Evolutionary conservation across 2,329 filamentous ascomycete species (phyloP), one percentile per base, ranked within the genome.

Genomic region (Catunica adiposa): DNA sequence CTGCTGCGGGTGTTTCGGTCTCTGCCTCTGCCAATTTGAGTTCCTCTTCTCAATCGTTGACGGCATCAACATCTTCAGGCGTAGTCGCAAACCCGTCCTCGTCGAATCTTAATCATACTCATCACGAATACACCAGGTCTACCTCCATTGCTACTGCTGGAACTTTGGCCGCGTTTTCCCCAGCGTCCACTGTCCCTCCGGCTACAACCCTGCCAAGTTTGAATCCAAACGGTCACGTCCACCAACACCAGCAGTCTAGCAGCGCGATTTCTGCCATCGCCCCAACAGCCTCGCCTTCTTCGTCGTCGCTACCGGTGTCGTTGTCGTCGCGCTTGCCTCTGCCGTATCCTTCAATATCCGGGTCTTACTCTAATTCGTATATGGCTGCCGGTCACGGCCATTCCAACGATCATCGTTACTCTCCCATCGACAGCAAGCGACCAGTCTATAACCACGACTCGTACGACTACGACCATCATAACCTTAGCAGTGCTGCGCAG

Each of bases 221-320:
- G 37, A 58, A 58, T 46, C 53, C 56, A 29, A 58, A 51, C 56
- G 40, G 48, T 46, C 40, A 22, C 26, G 26, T 37, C 20, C 55
- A 56, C 29, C 48, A 46, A 51, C 55, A 53, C 37, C 50, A 31
- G 38, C 47, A 53, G 22, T 34, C 50, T 29, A 53, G 38, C 46
- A 58, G 53, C 56, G 56, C 56, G 53, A 55, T 58, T 54, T 53
- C 56, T 44, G 50, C 53, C 26, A 40, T 53, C 46, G 56, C 56
- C 53, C 51, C 53, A 38, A 42, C 53, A 17, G 34, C 54, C 40
- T 58, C 52, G 25, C 53, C 53, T 31, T 55, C 56, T n/a, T 17
- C 52, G 14, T 42, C 56, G 14, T 42, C 52, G 31, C 53, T 58
- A 25, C 37, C 54, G 11, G 7, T 31, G 8, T 25, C 48, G 4